Evolutionary conservation across 257 asterid species (phyloP).

Genomic region (Jacaranda mimosifolia): DNA sequence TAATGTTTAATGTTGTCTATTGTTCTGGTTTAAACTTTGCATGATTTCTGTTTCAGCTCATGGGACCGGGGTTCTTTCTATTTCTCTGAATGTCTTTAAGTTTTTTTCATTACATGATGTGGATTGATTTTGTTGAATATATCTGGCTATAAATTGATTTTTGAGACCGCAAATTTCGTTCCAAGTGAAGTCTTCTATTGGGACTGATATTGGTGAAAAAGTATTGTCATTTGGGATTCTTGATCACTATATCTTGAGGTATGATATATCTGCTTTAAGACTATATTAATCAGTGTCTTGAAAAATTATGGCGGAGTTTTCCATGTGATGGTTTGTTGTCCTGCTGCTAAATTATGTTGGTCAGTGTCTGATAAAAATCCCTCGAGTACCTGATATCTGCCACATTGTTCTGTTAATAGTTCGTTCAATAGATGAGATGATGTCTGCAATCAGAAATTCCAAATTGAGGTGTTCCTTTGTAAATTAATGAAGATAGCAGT

Average conservation of each 20-base stretch:
- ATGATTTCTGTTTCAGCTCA: neutral
- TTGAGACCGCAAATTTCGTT: neutral
- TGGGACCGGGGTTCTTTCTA: neutral
- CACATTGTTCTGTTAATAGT: neutral
- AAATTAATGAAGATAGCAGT: neutral
- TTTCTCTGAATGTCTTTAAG: neutral
- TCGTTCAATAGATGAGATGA: neutral
- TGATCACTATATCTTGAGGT: neutral
- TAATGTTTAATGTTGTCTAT: neutral
- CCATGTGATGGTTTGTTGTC: neutral
- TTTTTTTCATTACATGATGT: neutral
- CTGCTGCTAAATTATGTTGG: constrained; percentile 5
- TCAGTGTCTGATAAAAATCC: neutral
- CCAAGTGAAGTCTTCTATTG: neutral
- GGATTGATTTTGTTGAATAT: neutral
- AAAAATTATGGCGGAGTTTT: neutral
- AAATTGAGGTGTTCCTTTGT: neutral
- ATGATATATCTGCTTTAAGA: neutral
- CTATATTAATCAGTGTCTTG: neutral
- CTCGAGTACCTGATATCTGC: neutral
- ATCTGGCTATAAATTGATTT: constrained; percentile 12
- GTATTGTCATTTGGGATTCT: constrained; percentile 26
- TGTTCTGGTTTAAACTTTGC: neutral
- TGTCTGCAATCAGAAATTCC: neutral
- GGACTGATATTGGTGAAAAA: no score